Evolutionary conservation across 257 asterid species (phyloP).

Genomic region (Solanum chiquidenum): DNA sequence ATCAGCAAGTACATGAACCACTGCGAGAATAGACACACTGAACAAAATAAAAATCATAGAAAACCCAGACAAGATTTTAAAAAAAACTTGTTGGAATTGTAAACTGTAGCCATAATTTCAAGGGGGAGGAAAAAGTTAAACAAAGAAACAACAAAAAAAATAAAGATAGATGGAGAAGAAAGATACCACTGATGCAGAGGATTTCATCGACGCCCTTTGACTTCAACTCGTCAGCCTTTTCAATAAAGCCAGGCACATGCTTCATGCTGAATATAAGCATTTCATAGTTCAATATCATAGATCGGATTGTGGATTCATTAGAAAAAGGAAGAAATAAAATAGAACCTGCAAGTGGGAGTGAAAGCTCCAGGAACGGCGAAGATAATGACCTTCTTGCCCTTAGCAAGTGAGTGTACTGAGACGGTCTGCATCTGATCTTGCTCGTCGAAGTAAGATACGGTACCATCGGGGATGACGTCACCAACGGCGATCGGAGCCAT

Average conservation of each 20-base stretch:
- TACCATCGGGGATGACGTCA: constrained; percentile 64
- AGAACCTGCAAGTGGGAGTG: constrained; percentile 90
- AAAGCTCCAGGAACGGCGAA: constrained; percentile 94
- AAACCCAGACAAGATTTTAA: neutral
- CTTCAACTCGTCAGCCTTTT: constrained; percentile 68
- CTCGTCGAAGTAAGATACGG: constrained; percentile 58
- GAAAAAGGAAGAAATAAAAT: neutral
- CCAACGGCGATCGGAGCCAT: constrained; percentile 78
- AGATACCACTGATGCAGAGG: constrained; percentile 53
- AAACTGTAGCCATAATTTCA: neutral
- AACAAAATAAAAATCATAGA: neutral
- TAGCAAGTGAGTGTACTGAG: constrained; percentile 61
- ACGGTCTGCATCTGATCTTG: constrained; percentile 62
- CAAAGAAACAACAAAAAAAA: neutral
- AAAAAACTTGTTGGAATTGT: too few relatives aligned
- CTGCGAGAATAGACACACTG: neutral
- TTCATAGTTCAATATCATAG: neutral
- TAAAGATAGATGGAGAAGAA: neutral
- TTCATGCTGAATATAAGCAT: constrained; percentile 35
- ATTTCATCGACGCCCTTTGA: constrained; percentile 72
- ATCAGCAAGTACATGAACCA: neutral
- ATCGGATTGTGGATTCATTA: neutral
- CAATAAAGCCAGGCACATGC: constrained; percentile 93
- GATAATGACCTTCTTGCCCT: constrained; percentile 63
- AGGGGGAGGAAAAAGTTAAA: neutral